Conservation (phyloP, 2,329 filamentous ascomycete genomes). For the Diaporthe sp. region DNA sequence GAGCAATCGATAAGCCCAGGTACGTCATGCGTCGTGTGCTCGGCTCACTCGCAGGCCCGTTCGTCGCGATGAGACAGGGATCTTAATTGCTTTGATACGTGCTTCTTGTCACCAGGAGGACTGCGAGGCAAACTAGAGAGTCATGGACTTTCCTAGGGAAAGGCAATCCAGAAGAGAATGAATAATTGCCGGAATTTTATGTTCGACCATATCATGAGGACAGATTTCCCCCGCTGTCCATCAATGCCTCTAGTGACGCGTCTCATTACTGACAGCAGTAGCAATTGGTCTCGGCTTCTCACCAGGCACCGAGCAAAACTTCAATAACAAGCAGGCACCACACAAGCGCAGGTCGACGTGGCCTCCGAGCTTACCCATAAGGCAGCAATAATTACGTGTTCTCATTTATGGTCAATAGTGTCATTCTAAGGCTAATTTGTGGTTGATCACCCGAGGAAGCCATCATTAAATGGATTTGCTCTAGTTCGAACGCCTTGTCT, state of each 20-base stretch:
- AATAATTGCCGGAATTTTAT: neutral
- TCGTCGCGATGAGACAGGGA: neutral
- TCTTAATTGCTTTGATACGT: constrained; percentile 12
- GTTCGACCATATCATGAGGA: neutral
- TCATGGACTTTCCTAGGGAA: neutral
- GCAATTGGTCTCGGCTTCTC: neutral
- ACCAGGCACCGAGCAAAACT: constrained; percentile 13
- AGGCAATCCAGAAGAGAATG: neutral
- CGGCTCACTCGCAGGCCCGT: constrained; percentile 19
- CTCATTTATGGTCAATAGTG: neutral
- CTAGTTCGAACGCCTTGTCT: neutral
- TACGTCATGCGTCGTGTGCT: constrained; percentile 26
- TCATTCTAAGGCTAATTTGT: neutral
- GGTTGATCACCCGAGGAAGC: neutral
- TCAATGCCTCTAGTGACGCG: neutral
- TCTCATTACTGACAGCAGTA: neutral
- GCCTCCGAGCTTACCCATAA: neutral
- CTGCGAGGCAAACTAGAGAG: neutral
- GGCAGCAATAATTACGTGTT: neutral
- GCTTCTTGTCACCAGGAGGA: constrained; percentile 7
- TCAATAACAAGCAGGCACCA: neutral
- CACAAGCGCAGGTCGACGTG: neutral
- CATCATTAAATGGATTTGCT: neutral
- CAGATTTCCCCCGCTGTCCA: neutral
- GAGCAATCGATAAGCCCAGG: constrained; percentile 17